These are phyloP conservation scores for Torulaspora maleeae DNA, from an alignment of 805 yeast species.

Conservation along the genomic window DNA sequence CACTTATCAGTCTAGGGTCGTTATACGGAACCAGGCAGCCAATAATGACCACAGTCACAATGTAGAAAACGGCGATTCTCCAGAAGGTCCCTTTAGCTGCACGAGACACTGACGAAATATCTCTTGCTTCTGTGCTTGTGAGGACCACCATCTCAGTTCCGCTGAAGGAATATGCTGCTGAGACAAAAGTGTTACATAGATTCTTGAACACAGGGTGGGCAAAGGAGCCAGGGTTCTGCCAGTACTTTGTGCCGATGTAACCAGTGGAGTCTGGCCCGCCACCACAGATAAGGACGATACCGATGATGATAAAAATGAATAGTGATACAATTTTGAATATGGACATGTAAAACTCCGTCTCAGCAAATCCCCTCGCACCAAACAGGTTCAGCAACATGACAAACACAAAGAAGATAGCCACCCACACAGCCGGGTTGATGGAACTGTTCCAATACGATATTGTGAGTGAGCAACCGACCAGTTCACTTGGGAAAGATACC, in stretches of 20 bases:
- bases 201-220: slow-evolving; percentile 52
- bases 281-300: slow-evolving; percentile 43
- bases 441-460: slow-evolving; percentile 43
- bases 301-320: slow-evolving; percentile 47
- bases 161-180: slow-evolving; percentile 67
- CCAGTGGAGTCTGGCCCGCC: slow-evolving; percentile 44
- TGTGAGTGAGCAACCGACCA: slow-evolving; percentile 52
- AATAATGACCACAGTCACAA: slow-evolving; percentile 48
- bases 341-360: slow-evolving; percentile 47
- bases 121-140: slow-evolving; percentile 44
- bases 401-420: slow-evolving; percentile 28
- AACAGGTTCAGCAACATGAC: slow-evolving; percentile 46
- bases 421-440: slow-evolving; percentile 28
- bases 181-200: slow-evolving; percentile 56
- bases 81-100: slow-evolving; percentile 55
- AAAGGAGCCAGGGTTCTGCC: slow-evolving; percentile 53
- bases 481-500: slow-evolving; percentile 49
- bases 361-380: slow-evolving; percentile 53
- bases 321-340: slow-evolving; percentile 42
- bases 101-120: slow-evolving; percentile 54
- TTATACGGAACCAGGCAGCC: slow-evolving; percentile 72
- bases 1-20: slow-evolving; percentile 43
- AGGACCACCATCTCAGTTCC: slow-evolving; percentile 67
- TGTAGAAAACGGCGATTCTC: slow-evolving; percentile 56
- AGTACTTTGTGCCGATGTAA: slow-evolving; percentile 41